A percentile compares a stretch with the other conserved stretches of the same genome.
These are phyloP conservation scores for Entomophthora muscae DNA, from an alignment of 371 early-diverging fungal species.

Conservation along the genomic window DNA sequence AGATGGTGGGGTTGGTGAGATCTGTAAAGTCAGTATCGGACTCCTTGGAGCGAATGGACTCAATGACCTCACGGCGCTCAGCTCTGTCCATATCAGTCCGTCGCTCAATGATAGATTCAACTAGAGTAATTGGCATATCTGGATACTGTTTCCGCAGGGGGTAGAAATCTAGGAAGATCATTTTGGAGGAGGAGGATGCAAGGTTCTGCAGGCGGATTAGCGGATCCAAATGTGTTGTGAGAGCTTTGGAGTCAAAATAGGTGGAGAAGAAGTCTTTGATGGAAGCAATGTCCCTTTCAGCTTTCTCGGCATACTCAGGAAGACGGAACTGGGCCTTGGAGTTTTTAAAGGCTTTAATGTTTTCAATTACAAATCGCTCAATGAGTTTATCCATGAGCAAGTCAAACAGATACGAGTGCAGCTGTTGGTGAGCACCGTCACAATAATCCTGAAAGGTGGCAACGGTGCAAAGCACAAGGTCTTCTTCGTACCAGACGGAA, in stretches of 20 bases:
- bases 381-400: slow-evolving; percentile 67
- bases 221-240: slow-evolving; percentile 50
- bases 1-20: neutral
- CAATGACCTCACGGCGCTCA: slow-evolving; percentile 56
- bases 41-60: slow-evolving; percentile 23
- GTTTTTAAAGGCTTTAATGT: slow-evolving; percentile 65
- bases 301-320: slow-evolving; percentile 33
- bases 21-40: neutral
- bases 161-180: slow-evolving; percentile 61
- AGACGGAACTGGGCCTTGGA: slow-evolving; percentile 56
- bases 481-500: slow-evolving; percentile 70
- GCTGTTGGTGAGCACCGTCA: slow-evolving; percentile 55
- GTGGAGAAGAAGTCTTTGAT: slow-evolving; percentile 45
- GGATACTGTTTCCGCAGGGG: slow-evolving; percentile 54
- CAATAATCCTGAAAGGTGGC: slow-evolving; percentile 83
- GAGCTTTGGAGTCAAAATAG: slow-evolving; percentile 37
- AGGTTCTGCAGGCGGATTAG: slow-evolving; percentile 52
- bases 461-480: slow-evolving; percentile 58
- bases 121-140: slow-evolving; percentile 58
- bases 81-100: slow-evolving; percentile 61
- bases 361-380: slow-evolving; percentile 61
- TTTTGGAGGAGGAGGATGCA: slow-evolving; percentile 35
- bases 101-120: slow-evolving; percentile 54
- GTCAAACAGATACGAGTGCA: slow-evolving; percentile 69
- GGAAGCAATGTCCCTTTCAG: slow-evolving; percentile 37